Percentiles rank a stretch among this genome's conserved stretches.
Evolutionary conservation across 768 basidiomycete genomes (phyloP).

Genomic region (Suillus tomentosus): DNA sequence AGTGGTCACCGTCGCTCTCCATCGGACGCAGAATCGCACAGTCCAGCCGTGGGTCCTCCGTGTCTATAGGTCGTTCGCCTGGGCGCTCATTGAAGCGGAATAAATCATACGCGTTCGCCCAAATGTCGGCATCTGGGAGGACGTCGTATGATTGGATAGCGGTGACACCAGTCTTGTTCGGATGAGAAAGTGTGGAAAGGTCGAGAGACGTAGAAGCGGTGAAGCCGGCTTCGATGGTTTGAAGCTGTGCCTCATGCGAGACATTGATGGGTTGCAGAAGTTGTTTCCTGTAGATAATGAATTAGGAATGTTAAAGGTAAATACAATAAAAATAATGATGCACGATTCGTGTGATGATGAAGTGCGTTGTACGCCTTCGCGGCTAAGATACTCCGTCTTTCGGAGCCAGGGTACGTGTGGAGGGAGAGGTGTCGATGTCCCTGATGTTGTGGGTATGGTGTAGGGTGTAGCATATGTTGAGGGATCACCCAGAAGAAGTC

Average conservation of each 20-base stretch:
- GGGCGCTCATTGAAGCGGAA: conserved; percentile 86
- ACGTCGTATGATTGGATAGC: conserved; percentile 84
- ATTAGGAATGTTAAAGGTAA: neutral
- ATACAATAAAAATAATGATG: conserved; percentile 23
- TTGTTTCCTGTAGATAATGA: conserved; percentile 45
- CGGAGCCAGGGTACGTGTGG: conserved; percentile 87
- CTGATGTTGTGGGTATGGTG: conserved; percentile 38
- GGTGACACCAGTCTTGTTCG: conserved; percentile 72
- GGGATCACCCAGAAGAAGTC: conserved; percentile 72
- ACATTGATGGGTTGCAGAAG: conserved; percentile 59
- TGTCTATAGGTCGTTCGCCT: conserved; percentile 71
- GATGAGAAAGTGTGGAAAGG: conserved; percentile 65
- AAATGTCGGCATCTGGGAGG: conserved; percentile 82
- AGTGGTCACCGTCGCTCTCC: conserved; percentile 87
- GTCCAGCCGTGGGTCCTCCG: conserved; percentile 78
- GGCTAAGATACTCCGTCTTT: conserved; percentile 86
- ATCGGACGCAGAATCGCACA: conserved; percentile 86
- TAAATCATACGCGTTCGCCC: conserved; percentile 88
- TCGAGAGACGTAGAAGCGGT: conserved; percentile 55
- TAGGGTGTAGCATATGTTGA: conserved; percentile 46
- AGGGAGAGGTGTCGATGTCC: conserved; percentile 46
- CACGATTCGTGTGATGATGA: conserved; percentile 56
- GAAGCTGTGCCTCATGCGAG: conserved; percentile 72
- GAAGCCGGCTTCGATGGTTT: conserved; percentile 80
- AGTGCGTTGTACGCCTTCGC: conserved; percentile 53